These are phyloP conservation scores for Tetrapisispora fleetii DNA, from an alignment of 805 yeast genomes.

Conservation along the genomic window DNA sequence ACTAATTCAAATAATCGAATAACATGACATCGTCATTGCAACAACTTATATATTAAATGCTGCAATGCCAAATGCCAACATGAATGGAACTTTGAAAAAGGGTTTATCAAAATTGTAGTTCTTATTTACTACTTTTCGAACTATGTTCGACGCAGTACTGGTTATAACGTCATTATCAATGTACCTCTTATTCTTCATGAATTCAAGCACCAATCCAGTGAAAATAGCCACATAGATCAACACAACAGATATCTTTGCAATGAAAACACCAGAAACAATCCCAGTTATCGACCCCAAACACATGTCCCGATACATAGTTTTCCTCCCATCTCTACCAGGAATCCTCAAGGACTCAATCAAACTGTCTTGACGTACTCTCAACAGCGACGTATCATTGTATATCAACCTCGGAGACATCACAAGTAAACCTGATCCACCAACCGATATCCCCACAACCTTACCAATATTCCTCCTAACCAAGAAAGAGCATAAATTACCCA, in stretches of 20 bases:
- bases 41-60: constrained; percentile 4
- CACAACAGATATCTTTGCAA: constrained; percentile 8
- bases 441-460: background rate
- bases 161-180: constrained; percentile 5
- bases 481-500: background rate
- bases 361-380: background rate
- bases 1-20: no score
- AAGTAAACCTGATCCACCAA: background rate
- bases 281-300: constrained; percentile 11
- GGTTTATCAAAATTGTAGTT: constrained; percentile 7
- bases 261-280: constrained; percentile 6
- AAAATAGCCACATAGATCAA: constrained; percentile 8
- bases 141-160: constrained; percentile 2
- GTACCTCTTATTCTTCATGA: constrained; percentile 8
- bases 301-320: constrained; percentile 6
- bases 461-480: background rate
- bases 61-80: constrained; percentile 8
- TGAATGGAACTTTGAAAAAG: constrained; percentile 9
- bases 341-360: background rate
- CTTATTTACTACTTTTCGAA: constrained; percentile 4
- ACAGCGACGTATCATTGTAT: background rate
- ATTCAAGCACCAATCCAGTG: constrained; percentile 6
- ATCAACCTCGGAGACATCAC: background rate
- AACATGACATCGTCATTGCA: no score
- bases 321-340: background rate